Evolutionary conservation across 768 basidiomycete species (phyloP).

Genomic region (Tylopilus vinaceipallidus): DNA sequence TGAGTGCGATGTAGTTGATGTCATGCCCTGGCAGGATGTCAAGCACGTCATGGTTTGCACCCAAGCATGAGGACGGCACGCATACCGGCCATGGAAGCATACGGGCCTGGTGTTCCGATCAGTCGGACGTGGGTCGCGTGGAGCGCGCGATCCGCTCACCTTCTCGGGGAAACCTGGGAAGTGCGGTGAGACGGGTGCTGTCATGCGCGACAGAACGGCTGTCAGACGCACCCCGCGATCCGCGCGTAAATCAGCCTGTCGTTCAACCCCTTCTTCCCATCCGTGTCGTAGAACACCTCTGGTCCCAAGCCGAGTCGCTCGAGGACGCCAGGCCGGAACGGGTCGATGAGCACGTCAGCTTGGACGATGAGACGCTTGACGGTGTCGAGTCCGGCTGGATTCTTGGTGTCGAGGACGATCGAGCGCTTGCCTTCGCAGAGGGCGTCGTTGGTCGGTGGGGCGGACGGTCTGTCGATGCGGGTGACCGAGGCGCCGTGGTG

Average conservation of each 20-base stretch:
- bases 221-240: slow-evolving; percentile 58
- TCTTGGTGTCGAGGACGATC: slow-evolving; percentile 67
- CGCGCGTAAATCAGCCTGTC: slow-evolving; percentile 70
- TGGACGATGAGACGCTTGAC: slow-evolving; percentile 55
- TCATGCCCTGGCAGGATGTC: slow-evolving; percentile 59
- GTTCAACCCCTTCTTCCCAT: slow-evolving; percentile 49
- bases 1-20: slow-evolving; percentile 80
- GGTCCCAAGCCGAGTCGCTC: slow-evolving; percentile 78
- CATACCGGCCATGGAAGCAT: slow-evolving; percentile 76
- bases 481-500: slow-evolving; percentile 79
- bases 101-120: slow-evolving; percentile 47
- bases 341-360: slow-evolving; percentile 82
- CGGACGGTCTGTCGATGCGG: slow-evolving; percentile 65
- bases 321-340: slow-evolving; percentile 81
- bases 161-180: slow-evolving; percentile 56
- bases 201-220: background rate
- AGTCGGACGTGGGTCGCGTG: slow-evolving; percentile 11
- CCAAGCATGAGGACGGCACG: slow-evolving; percentile 1
- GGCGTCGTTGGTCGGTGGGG: slow-evolving; percentile 41
- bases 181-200: background rate
- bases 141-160: slow-evolving; percentile 40
- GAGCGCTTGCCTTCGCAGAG: slow-evolving; percentile 77
- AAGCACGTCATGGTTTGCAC: background rate
- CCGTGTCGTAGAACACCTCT: slow-evolving; percentile 60
- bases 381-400: slow-evolving; percentile 51